Evolutionary conservation across 345 rosid genomes (phyloP), one percentile per base, ranked within the genome.

Genomic region (Salix suchowensis): DNA sequence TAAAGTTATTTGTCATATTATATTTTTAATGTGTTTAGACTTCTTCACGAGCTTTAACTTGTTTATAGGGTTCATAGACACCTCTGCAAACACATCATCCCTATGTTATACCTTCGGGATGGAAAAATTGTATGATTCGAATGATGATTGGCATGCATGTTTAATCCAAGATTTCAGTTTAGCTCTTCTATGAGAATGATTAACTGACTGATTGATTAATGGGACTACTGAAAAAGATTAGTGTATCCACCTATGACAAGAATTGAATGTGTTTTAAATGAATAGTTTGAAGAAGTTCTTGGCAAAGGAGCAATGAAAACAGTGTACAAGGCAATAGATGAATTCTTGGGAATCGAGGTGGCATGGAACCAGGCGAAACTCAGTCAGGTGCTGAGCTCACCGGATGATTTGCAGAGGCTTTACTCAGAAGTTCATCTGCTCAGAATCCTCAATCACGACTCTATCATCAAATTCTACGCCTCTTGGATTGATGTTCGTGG

Each of bases 361-460:
- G 97, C 97, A 1, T 92, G 97, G 97, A 90, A 87, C 78, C 94
- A 87, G 78, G 88, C 90, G 9, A 87, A 83, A 76, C 92, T 92
- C 15, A 85, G 83, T 21, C 75, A 84, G 66, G 84, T 89, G 69
- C 86, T 92, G 58, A 81, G 84, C 16, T 90, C 93, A 13, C 91
- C 93, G n/a, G 89, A 89, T 8, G 91, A 89, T 76, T 83, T 92
- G 74, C 92, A 92, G 82, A 83, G 97, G 74, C 85, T 90, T 2
- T 92, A 92, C 85, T 90, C 93, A 2, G 97, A 92, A 80, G 97
- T 92, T 80, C 94, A 92, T 85, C 97, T 92, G 74, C 97, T 92
- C 70, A 87, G 91, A 80, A 87, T 89, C 70, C 91, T 92, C 75
- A 84, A 85, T 52, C 94, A 92, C 67, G 81, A 81, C 62, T 90